Evolutionary conservation across 2,329 filamentous ascomycete species (phyloP).

Genomic region (Colletotrichum orchidophilum): DNA sequence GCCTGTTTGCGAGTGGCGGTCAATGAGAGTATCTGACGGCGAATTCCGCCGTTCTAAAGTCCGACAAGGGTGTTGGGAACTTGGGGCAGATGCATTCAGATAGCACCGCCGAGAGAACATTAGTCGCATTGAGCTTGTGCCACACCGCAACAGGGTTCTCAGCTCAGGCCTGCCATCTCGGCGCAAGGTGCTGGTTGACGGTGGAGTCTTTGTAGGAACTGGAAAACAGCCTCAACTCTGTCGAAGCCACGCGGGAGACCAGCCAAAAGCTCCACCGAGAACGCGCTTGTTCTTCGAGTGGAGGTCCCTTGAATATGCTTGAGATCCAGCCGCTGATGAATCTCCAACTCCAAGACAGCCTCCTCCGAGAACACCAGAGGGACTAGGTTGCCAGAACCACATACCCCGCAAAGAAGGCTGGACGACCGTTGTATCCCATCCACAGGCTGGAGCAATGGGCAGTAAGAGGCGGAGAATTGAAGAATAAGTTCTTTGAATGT

Average conservation of each 20-base stretch:
- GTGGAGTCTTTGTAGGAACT: constrained; percentile 31
- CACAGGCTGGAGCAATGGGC: constrained; percentile 5
- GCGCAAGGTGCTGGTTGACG: constrained; percentile 6
- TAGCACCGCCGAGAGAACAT: constrained; percentile 1
- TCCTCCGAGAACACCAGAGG: constrained; percentile 23
- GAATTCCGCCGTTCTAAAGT: background rate
- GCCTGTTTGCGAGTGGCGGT: constrained; percentile 26
- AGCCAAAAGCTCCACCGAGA: constrained; percentile 19
- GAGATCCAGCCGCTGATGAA: constrained; percentile 28
- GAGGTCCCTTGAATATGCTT: constrained; percentile 31
- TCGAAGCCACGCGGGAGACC: constrained; percentile 30
- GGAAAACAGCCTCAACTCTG: constrained; percentile 32
- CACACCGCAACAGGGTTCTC: background rate
- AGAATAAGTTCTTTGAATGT: background rate
- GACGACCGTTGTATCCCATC: constrained; percentile 27
- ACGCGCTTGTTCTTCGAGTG: constrained; percentile 30
- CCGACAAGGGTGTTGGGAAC: constrained; percentile 9
- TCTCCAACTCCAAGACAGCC: constrained; percentile 31
- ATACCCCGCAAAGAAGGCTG: constrained; percentile 34
- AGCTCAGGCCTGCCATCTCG: constrained; percentile 4
- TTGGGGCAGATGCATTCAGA: background rate
- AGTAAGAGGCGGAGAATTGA: constrained; percentile 23
- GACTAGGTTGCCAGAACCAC: constrained; percentile 28
- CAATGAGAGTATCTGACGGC: constrained; percentile 1
- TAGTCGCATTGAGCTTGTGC: background rate